Evolutionary conservation across 768 basidiomycete genomes (phyloP), one percentile per base, ranked within the genome.

Genomic region (Boletus patriciae): DNA sequence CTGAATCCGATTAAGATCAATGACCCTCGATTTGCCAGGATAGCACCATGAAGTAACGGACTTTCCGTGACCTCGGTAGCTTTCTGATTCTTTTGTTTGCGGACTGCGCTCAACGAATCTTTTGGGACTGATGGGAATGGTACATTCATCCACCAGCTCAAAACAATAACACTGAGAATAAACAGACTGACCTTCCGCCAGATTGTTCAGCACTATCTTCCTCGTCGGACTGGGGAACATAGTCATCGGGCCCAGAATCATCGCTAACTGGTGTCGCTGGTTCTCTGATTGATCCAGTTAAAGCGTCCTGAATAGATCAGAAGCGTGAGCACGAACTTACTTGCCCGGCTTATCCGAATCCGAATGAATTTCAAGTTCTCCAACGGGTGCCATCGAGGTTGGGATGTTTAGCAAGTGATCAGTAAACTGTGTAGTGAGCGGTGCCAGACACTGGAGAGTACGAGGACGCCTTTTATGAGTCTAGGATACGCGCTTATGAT

Each of bases 381-480:
- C 18, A 19, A 19, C 11, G 3, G 13, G 8, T 4, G 46, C 11
- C 61, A 54, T 63, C 12, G 11, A 9, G 11, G 23, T 12, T 13
- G 15, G 34, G 2, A 16, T 21, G 31, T 25, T 45, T 9, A 12
- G 13, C 10, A 38, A 10, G 40, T 31, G 44, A 53, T 11, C 31
- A 31, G 11, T 3, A 31, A 2, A 11, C 31, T 31, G 9, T 33
- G 31, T 31, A 31, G 11, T 31, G 31, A 11, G 11, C 11, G 10
- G 10, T 31, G 31, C 11, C 31, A 11, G 10, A 31, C 10, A 2
- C 31, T 31, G 31, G 31, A 2, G 31, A 11, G 31, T 6, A 11
- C 31, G 38, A 49, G 31, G 34, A 63, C n/a, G 34, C 3, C 45
- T 42, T 59, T 56, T 70, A 67, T 57, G 29, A 58, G 54, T 57